Base-by-base conservation (phyloP, 805 yeast genomes). In the Candida peoriensis region DNA sequence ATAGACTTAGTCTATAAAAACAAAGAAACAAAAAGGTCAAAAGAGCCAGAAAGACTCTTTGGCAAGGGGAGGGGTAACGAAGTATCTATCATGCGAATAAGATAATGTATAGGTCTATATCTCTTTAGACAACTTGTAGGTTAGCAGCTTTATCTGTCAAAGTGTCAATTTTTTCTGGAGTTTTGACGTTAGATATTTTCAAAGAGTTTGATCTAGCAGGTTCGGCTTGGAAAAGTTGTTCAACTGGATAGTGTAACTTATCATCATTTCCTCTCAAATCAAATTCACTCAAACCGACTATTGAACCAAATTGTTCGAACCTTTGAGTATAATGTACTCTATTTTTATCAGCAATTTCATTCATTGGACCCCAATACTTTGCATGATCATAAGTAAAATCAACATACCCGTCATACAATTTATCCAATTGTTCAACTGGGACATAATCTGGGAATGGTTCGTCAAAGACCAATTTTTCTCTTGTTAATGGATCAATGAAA, bases 401-500 rank as follows among this genome's bases (percentile, higher is more conserved):
- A 32, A 86, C 78, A 21, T 63, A 55, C 3, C 98, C 98, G 22
- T 90, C 90, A 52, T 85, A 89, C 25, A 79, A 82, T 47, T 71
- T 66, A 54, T 87, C 96, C 42, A 93, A 70, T 58, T 87, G 95
- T 37, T 76, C 80, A 20, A 58, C 58, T 2, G 93, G 93, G 6
- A 89, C 94, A 50, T 81, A 89, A 24, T 84, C 67, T 15, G 76
- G 72, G 60, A 88, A 85, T 9, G 95, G 94, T 48, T 87, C 84
- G 57, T 85, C 93, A 55, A 76, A 90, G 5, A 88, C 90, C 43
- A 90, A 72, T 63, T 93, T 90, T 59, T 87, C 96, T 43, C 94
- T 71, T 3, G 98, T 93, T 53, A 84, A 64, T 6, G 97, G 97
- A 55, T 93, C 97, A 44, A 90, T 89, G 57, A 93, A 90, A 4